phyloP scores from a whole-genome alignment of 2,329 filamentous ascomycete genomes.

The Pyricularia pennisetigena region DNA sequence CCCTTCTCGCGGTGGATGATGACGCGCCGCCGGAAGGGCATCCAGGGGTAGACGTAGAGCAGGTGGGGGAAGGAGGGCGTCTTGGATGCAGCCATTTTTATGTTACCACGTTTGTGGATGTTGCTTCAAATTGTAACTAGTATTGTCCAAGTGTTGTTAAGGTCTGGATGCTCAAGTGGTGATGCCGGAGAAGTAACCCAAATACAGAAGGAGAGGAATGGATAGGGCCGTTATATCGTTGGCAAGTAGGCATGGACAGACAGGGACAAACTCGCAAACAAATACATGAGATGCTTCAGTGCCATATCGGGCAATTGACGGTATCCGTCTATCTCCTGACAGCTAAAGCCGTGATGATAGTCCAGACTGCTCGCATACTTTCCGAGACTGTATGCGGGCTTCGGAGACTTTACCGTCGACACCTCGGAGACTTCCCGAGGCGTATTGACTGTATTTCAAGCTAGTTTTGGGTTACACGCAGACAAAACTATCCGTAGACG shows the following conservation, averaged over 20 bases:
- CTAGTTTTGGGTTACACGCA: too few species aligned
- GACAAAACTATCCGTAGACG: too few species aligned
- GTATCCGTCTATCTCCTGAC: neutral
- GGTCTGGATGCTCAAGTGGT: neutral
- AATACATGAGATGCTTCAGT: neutral
- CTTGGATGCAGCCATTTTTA: neutral
- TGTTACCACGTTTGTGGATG: neutral
- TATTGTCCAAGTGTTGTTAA: neutral
- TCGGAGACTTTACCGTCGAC: neutral
- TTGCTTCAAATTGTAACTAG: neutral
- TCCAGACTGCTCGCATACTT: neutral
- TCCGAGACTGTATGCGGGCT: neutral
- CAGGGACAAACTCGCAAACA: neutral
- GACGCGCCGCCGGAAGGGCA: neutral
- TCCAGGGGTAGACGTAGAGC: conserved; percentile 1
- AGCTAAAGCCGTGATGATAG: neutral
- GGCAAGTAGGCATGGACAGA: neutral
- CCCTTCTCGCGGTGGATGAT: neutral
- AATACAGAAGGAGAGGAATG: neutral
- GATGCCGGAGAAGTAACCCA: neutral
- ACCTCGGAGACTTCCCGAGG: neutral
- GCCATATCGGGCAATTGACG: neutral
- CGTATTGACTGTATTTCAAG: neutral
- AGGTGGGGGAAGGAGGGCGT: neutral
- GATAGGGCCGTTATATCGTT: neutral